Base-by-base conservation (phyloP, 768 basidiomycete genomes). In the Hortiboletus flavorubellus region DNA sequence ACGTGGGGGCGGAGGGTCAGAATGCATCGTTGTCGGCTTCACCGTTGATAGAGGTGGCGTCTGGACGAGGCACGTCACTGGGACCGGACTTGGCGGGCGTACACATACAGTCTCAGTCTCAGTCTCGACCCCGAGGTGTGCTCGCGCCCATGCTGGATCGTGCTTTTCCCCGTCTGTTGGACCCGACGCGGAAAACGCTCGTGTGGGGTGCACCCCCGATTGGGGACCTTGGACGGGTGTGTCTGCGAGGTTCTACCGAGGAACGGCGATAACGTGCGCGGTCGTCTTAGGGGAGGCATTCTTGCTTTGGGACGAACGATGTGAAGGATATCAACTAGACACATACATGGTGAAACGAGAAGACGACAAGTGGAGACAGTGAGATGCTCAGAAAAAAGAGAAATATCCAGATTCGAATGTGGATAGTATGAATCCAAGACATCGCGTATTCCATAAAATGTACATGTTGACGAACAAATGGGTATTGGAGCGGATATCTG, bases 131-230 rank as follows among this genome's bases (percentile, higher is more conserved):
- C 7, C 69, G 76, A 41, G 84, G 84, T 11, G 54, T 87, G 23
- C 68, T 86, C 18, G 70, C 68, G 7, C 71, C 73, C 21, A 53
- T 76, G 21, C 63, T 82, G 29, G 79, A 79, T 33, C 61, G 68
- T 45, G 68, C 73, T 14, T 79, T 79, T 45, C 85, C 84, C 3
- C 60, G 69, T 44, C 61, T 86, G 33, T 66, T 87, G 40, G 86
- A 89, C 63, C 86, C 87, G 10, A 68, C 74, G 58, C 72, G 68
- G 38, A 87, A 85, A 68, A 87, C 85, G 0, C 60, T 88, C 6
- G 80, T 91, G 4, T 87, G 83, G 84, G 85, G 85, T 33, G 89
- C 89, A 29, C 89, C 89, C 6, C 73, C 83, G 1, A 76, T 89
- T 49, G 86, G 90, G 59, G 75, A 78, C 46, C 64, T 84, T 14